A percentile compares a stretch with the other conserved stretches of the same genome.
These are phyloP conservation scores for Xylariales sp. DNA, from an alignment of 2,329 filamentous ascomycete species.

Conservation along the genomic window DNA sequence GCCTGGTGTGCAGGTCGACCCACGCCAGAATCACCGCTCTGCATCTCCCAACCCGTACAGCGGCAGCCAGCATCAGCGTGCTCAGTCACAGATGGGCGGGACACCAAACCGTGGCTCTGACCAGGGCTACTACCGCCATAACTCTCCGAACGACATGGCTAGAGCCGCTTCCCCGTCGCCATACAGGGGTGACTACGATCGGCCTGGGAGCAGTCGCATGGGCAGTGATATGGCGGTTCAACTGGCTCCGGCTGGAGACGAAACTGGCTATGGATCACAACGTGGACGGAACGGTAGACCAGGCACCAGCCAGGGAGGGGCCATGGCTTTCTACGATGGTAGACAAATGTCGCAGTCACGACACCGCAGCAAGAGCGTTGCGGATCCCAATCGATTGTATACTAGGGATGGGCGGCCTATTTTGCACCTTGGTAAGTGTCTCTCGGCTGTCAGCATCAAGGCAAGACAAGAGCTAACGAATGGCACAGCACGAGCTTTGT, in stretches of 20 bases:
- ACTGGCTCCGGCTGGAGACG: conserved; percentile 54
- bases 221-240: conserved; percentile 63
- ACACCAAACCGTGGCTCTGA: conserved; percentile 42
- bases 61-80: conserved; percentile 26
- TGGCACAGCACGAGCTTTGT: conserved; percentile 76
- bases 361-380: conserved; percentile 76
- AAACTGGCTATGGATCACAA: conserved; percentile 49
- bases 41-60: conserved; percentile 62
- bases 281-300: conserved; percentile 45
- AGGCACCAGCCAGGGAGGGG: conserved; percentile 41
- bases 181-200: conserved; percentile 39
- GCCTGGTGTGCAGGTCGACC: conserved; percentile 47
- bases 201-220: conserved; percentile 48
- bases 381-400: conserved; percentile 75
- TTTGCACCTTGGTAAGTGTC: conserved; percentile 82
- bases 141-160: conserved; percentile 44
- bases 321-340: conserved; percentile 54
- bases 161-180: conserved; percentile 45
- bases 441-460: neutral
- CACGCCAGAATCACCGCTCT: conserved; percentile 39
- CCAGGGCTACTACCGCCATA: conserved; percentile 46
- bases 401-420: conserved; percentile 84
- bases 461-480: conserved; percentile 13
- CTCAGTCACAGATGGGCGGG: conserved; percentile 32
- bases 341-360: conserved; percentile 38